Percentiles rank a stretch among this genome's conserved stretches.
phyloP scores from a whole-genome alignment of 305 asterid genomes.

The Plantago rigida region DNA sequence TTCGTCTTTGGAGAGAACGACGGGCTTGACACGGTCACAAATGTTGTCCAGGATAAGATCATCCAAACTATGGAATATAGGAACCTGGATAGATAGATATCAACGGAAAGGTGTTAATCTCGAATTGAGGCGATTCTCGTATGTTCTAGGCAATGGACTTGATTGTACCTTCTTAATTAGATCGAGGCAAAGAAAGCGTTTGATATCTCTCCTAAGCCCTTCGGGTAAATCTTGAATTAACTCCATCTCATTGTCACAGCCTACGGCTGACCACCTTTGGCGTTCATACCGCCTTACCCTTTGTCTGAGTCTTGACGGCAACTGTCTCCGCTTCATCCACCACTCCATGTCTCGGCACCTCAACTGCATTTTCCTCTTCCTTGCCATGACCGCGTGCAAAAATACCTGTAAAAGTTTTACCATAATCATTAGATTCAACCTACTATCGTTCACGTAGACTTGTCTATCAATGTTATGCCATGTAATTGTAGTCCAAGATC shows the following conservation, averaged over 20 bases:
- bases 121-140: neutral
- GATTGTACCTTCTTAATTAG: slow-evolving; percentile 53
- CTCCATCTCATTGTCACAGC: slow-evolving; percentile 82
- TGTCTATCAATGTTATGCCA: neutral
- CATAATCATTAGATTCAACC: neutral
- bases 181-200: slow-evolving; percentile 76
- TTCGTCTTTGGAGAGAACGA: slow-evolving; percentile 70
- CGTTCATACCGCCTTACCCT: slow-evolving; percentile 75
- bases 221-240: slow-evolving; percentile 67
- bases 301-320: slow-evolving; percentile 62
- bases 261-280: slow-evolving; percentile 58
- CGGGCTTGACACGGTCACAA: slow-evolving; percentile 82
- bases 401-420: slow-evolving; percentile 41
- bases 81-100: slow-evolving; percentile 40
- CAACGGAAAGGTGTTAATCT: neutral
- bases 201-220: slow-evolving; percentile 85
- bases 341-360: slow-evolving; percentile 90
- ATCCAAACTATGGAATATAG: slow-evolving; percentile 68
- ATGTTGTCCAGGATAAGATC: slow-evolving; percentile 86
- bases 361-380: slow-evolving; percentile 83
- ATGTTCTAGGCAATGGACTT: neutral
- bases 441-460: neutral
- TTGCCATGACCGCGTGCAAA: slow-evolving; percentile 87
- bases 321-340: slow-evolving; percentile 95
- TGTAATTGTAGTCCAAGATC: slow-evolving; percentile 4